phyloP scores from a whole-genome alignment of 768 basidiomycete genomes.

The Gyrodon lividus region DNA sequence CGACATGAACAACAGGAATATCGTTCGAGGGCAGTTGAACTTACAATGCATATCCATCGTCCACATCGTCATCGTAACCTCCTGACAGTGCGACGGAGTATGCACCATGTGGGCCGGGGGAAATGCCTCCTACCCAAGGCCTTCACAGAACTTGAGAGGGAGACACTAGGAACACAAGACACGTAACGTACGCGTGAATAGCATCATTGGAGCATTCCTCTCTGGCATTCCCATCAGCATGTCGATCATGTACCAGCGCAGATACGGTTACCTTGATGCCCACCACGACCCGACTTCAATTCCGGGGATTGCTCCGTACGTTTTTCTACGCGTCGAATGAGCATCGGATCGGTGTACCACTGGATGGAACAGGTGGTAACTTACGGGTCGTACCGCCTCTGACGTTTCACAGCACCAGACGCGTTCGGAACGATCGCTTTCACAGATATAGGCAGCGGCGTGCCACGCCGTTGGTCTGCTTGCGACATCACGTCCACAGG shows the following conservation, averaged over 20 bases:
- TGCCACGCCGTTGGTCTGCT: constrained; percentile 36
- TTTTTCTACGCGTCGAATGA: constrained; percentile 50
- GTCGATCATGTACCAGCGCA: not conserved
- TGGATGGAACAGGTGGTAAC: constrained; percentile 3
- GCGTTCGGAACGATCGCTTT: constrained; percentile 34
- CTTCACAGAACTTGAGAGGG: constrained; percentile 35
- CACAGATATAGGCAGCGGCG: constrained; percentile 39
- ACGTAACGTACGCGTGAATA: constrained; percentile 74
- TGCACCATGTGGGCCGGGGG: constrained; percentile 58
- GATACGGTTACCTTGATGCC: constrained; percentile 53
- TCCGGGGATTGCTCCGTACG: constrained; percentile 78
- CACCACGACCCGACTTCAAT: constrained; percentile 83
- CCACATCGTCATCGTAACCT: constrained; percentile 85
- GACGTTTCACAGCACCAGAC: constrained; percentile 33
- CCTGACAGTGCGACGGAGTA: constrained; percentile 88
- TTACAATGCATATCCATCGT: constrained; percentile 79
- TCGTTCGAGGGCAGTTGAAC: constrained; percentile 28
- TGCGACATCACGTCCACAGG: constrained; percentile 44
- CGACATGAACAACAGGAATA: not conserved
- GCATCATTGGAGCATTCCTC: constrained; percentile 71
- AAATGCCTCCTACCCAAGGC: constrained; percentile 83
- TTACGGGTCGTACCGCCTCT: constrained; percentile 36
- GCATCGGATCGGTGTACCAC: constrained; percentile 17
- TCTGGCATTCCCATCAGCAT: constrained; percentile 26
- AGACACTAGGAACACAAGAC: not conserved